Percentiles rank a stretch among this genome's conserved stretches.
phyloP scores from a whole-genome alignment of 2,329 filamentous ascomycete species.

The Calonectria hongkongensis region DNA sequence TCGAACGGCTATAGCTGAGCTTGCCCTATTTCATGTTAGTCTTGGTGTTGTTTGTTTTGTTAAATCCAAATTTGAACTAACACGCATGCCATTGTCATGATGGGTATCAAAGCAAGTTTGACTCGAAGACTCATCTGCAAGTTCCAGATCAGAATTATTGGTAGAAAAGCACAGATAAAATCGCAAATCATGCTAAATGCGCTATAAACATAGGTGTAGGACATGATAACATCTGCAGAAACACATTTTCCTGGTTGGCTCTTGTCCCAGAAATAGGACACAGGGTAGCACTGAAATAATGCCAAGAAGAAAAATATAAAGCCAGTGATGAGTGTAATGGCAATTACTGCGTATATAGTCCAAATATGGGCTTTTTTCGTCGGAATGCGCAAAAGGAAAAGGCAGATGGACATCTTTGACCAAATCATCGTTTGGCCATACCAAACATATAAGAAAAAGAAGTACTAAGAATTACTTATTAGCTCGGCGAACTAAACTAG shows the following conservation, averaged over 20 bases:
- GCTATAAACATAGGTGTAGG: constrained; percentile 68
- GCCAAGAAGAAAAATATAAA: constrained; percentile 54
- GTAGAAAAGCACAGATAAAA: constrained; percentile 68
- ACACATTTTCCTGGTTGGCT: constrained; percentile 51
- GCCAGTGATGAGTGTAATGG: constrained; percentile 48
- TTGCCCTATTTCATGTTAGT: constrained; percentile 55
- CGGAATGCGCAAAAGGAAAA: constrained; percentile 53
- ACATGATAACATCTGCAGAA: constrained; percentile 62
- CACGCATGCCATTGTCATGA: constrained; percentile 72
- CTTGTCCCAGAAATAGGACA: constrained; percentile 53
- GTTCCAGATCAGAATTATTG: constrained; percentile 69
- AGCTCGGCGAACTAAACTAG: not conserved
- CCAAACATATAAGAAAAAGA: constrained; percentile 46
- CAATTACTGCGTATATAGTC: constrained; percentile 53
- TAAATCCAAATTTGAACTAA: constrained; percentile 43
- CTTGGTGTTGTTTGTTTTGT: not conserved
- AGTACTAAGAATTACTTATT: not conserved
- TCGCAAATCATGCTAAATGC: constrained; percentile 66
- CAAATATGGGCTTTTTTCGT: constrained; percentile 47
- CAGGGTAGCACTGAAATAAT: constrained; percentile 52
- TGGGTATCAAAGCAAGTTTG: constrained; percentile 68
- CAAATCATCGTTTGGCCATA: constrained; percentile 51
- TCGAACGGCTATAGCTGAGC: constrained; percentile 60
- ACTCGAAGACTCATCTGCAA: constrained; percentile 69
- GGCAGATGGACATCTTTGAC: constrained; percentile 53